Base-by-base conservation (phyloP, 1,139 yeast genomes). In the Blastobotrys elegans region DNA sequence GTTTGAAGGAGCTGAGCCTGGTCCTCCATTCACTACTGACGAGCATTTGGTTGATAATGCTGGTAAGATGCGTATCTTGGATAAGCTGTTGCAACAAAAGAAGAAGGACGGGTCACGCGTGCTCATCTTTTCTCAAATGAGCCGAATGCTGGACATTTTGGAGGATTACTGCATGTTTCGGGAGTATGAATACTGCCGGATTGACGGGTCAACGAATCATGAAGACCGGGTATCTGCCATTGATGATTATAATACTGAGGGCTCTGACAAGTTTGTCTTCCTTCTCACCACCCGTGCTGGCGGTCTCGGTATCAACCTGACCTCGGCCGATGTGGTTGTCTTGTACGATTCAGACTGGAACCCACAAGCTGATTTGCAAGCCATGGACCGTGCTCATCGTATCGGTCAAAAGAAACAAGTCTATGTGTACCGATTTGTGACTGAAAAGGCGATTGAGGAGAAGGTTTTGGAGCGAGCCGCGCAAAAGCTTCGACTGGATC, bases 371-470 rank as follows among this genome's bases (percentile, higher is more conserved):
- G 98, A 92, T 72, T 74, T 92, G 61, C 98, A 92, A 68, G 97
- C 97, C 2, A 92, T 92, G 98, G 98, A 92, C 67, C 78, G 98
- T 64, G 98, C 98, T 0, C 98, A 92, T 66, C 80, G 98, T 70
- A 92, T 92, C 62, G 98, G 98, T 17, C 98, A 92, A 65, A 90
- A 87, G 64, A 92, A 92, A 63, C 98, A 92, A 67, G 98, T 92
- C 8, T 79, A 82, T 56, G 97, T 92, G 11, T 92, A 76, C 64
- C 73, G 98, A 58, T 88, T 92, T 69, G 95, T 92, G 26, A 90
- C 97, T 2, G 97, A 92, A 62, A 83, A 87, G 67, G 96, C 97
- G 6, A 88, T 92, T 52, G 98, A 92, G 65, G 98, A 92, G 63
- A 92, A 92, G 60, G 97, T 92, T 20, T 72, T 92, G 53, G 97